Percentiles rank a stretch among this genome's conserved stretches.
Conservation (phyloP, 164 flowering plant species). For the Protea cynaroides region DNA sequence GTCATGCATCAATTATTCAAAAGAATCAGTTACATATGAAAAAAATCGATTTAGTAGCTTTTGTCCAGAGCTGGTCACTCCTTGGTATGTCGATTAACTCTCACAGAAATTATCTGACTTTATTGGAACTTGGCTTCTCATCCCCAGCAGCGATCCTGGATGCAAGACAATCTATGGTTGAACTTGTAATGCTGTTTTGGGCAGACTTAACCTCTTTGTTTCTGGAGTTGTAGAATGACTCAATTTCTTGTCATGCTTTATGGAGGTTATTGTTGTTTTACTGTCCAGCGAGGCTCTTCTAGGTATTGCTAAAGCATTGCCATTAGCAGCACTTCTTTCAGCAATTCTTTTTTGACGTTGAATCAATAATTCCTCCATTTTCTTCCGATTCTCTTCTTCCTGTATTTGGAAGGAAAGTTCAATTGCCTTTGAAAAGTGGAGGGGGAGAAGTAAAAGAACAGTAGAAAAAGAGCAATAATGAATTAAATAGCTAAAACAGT, state of each 20-base stretch:
- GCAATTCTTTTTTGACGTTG: constrained; percentile 87
- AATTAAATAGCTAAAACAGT: neutral
- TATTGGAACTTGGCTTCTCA: no score
- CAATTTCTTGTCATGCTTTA: constrained; percentile 32
- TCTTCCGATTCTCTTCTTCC: constrained; percentile 81
- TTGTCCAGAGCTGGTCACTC: no score
- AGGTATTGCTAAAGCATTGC: constrained; percentile 23
- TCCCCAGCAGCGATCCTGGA: constrained; percentile 19
- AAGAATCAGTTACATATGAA: no score
- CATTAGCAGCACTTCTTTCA: constrained; percentile 62
- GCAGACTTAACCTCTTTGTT: constrained; percentile 22
- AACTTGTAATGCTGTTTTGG: constrained; percentile 41
- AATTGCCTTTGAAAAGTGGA: neutral
- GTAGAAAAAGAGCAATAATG: neutral
- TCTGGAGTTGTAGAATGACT: constrained; percentile 26
- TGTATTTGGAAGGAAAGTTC: constrained; percentile 16
- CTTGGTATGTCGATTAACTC: no score
- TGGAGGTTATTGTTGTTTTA: constrained; percentile 19
- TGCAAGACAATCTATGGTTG: no score
- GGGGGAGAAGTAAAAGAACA: neutral
- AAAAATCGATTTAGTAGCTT: no score
- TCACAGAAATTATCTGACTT: no score
- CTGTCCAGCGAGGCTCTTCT: constrained; percentile 24
- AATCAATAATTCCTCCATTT: constrained; percentile 54
- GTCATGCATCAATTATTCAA: no score